Evolutionary conservation across 1,139 yeast species (phyloP).

Genomic region (Saccharomyces hybrid): DNA sequence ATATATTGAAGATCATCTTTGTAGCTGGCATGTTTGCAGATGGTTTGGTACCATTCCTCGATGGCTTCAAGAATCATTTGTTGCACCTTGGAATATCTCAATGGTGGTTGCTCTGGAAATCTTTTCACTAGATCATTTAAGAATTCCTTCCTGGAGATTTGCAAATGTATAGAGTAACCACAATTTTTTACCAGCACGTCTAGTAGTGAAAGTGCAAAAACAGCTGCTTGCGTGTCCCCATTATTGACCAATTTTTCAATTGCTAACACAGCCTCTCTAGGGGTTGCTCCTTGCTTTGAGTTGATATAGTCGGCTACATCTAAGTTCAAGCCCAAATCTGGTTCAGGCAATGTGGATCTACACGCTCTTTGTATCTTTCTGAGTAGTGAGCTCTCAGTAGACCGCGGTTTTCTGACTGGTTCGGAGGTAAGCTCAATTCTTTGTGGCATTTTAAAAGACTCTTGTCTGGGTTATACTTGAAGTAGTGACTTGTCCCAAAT

Average conservation of each 20-base stretch:
- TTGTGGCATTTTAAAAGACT: constrained; percentile 2
- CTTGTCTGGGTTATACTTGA: background rate
- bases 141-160: constrained; percentile 90
- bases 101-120: constrained; percentile 93
- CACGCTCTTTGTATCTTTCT: constrained; percentile 82
- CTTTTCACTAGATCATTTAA: constrained; percentile 85
- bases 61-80: constrained; percentile 79
- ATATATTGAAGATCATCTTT: constrained; percentile 88
- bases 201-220: constrained; percentile 50
- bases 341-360: constrained; percentile 74
- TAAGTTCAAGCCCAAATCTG: constrained; percentile 78
- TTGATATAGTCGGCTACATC: constrained; percentile 93
- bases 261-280: constrained; percentile 91
- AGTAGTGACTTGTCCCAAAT: background rate
- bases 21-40: constrained; percentile 82
- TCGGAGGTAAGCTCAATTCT: constrained; percentile 31
- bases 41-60: constrained; percentile 96
- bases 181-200: constrained; percentile 95
- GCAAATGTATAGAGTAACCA: constrained; percentile 94
- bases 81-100: constrained; percentile 76
- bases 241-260: constrained; percentile 79
- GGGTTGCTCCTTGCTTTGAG: constrained; percentile 83
- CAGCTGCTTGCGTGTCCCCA: constrained; percentile 70
- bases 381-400: constrained; percentile 35
- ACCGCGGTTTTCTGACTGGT: constrained; percentile 29